These are phyloP conservation scores for Lippia alba DNA, from an alignment of 305 asterid species.

Conservation along the genomic window DNA sequence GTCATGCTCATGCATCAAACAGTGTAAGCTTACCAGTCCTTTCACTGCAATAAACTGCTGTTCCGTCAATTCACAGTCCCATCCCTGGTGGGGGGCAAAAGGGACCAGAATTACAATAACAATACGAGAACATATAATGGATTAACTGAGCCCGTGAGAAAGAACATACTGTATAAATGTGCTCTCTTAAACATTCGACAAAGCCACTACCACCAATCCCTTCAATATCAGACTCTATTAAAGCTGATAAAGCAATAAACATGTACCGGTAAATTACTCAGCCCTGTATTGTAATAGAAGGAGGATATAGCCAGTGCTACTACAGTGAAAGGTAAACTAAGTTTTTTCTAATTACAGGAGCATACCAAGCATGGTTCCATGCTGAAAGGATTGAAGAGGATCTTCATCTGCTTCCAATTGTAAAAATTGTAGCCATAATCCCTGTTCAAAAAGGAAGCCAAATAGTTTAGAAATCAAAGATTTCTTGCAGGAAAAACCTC, in stretches of 20 bases:
- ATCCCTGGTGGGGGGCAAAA: conserved; percentile 54
- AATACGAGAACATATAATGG: conserved; percentile 11
- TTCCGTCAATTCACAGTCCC: conserved; percentile 87
- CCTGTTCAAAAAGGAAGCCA: conserved; percentile 47
- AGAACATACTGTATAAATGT: conserved; percentile 82
- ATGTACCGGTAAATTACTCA: conserved; percentile 33
- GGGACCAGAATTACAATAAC: conserved; percentile 31
- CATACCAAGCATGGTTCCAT: conserved; percentile 97
- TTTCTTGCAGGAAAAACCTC: not conserved
- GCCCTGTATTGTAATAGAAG: conserved; percentile 25
- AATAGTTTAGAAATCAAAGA: no score
- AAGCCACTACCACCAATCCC: conserved; percentile 99
- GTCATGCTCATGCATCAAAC: conserved; percentile 34
- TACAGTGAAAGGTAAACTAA: conserved; percentile 24
- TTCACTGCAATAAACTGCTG: conserved; percentile 99
- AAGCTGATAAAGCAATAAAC: conserved; percentile 60
- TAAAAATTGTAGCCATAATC: conserved; percentile 93
- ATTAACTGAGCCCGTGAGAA: conserved; percentile 30
- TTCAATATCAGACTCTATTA: conserved; percentile 97
- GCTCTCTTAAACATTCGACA: conserved; percentile 94
- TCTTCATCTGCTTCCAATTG: conserved; percentile 93
- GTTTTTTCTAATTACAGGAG: conserved; percentile 26
- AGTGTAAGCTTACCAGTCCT: conserved; percentile 75
- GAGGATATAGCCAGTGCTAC: conserved; percentile 23
- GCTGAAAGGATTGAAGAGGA: conserved; percentile 96